Percentiles rank a stretch among this genome's conserved stretches.
Conservation (phyloP, 306 rosid genomes). For the Macrotyloma uniflorum region DNA sequence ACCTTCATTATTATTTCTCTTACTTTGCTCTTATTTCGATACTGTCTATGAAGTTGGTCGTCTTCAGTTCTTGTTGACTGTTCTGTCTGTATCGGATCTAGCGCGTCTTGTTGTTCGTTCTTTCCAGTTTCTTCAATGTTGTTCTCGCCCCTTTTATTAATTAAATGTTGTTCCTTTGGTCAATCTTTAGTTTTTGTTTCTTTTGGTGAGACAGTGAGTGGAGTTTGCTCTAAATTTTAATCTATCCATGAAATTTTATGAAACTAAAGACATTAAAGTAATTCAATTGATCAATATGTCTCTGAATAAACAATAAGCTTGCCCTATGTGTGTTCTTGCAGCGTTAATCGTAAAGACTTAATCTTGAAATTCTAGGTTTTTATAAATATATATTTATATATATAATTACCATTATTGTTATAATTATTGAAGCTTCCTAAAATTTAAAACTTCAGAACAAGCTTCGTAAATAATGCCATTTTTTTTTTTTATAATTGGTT, state of each 20-base stretch:
- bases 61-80: background rate
- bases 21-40: background rate
- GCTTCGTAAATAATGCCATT: no score
- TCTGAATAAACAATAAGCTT: background rate
- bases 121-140: background rate
- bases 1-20: background rate
- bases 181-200: background rate
- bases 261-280: background rate
- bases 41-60: background rate
- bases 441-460: no score
- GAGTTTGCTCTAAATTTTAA: background rate
- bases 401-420: no score
- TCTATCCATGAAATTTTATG: background rate
- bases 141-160: background rate
- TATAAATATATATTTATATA: no score
- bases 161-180: background rate
- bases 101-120: background rate
- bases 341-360: no score
- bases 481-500: background rate
- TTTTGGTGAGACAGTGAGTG: background rate
- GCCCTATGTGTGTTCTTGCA: background rate
- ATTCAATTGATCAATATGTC: no score
- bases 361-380: no score
- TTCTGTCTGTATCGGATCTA: background rate
- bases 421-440: no score